A percentile compares a stretch with the other conserved stretches of the same genome.
phyloP scores from a whole-genome alignment of 257 asterid genomes.

The Przewalskia tangutica region DNA sequence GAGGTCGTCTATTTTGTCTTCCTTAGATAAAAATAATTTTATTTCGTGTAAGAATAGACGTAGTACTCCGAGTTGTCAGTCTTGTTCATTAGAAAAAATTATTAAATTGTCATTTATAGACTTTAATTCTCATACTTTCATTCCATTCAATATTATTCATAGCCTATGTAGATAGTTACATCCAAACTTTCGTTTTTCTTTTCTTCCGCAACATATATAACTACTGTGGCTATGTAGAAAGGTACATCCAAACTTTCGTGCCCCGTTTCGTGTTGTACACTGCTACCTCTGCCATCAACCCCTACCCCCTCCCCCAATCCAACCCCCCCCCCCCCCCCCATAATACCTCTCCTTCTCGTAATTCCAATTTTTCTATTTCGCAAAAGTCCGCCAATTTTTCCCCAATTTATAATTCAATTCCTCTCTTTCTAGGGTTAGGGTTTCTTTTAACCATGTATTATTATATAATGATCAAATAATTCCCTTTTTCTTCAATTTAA shows the following conservation, averaged over 20 bases:
- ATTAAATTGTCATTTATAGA: too few species aligned
- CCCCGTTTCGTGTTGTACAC: slow-evolving; percentile 1
- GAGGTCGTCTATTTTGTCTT: too few species aligned
- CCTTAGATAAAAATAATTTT: too few species aligned
- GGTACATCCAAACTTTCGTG: background rate
- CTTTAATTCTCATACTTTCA: background rate
- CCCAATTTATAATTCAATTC: background rate
- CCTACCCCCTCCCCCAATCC: background rate
- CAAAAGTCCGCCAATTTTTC: slow-evolving; percentile 2
- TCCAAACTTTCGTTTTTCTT: too few species aligned
- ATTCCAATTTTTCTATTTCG: background rate
- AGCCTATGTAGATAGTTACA: too few species aligned
- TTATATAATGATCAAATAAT: background rate
- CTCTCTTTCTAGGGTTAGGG: background rate
- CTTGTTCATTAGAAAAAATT: too few species aligned
- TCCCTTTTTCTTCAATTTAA: background rate
- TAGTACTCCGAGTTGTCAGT: too few species aligned
- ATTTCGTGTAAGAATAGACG: too few species aligned
- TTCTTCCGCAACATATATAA: background rate
- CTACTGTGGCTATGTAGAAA: background rate
- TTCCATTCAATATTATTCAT: too few species aligned
- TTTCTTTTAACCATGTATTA: background rate
- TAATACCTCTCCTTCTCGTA: background rate
- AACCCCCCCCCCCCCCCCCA: too few species aligned
- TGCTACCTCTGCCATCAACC: background rate